Conservation (phyloP, 176 grass and related monocot species). For the Secale cereale region DNA sequence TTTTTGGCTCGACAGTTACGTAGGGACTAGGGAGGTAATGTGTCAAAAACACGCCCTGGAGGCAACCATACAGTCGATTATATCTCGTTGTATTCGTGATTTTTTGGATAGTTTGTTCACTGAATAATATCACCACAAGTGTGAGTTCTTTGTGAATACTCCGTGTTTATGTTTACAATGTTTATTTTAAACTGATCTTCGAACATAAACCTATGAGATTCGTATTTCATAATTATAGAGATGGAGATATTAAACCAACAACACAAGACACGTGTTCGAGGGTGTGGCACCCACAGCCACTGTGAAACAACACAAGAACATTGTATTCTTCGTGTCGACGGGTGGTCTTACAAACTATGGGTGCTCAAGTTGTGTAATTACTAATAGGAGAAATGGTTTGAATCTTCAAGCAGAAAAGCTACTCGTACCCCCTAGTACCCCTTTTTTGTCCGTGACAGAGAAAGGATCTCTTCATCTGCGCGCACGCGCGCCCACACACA, state of each 20-base stretch:
- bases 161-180: no score
- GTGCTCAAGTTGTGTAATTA: background rate
- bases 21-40: background rate
- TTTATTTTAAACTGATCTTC: background rate
- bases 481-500: background rate
- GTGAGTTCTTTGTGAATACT: background rate
- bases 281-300: background rate
- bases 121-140: background rate
- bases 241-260: background rate
- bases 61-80: background rate
- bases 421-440: background rate
- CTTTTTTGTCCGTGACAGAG: background rate
- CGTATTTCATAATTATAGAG: background rate
- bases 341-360: background rate
- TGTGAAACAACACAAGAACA: background rate
- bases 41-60: background rate
- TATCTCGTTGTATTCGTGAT: background rate
- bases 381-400: background rate
- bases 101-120: background rate
- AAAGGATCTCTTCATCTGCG: background rate
- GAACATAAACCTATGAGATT: background rate
- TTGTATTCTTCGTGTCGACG: background rate
- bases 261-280: background rate
- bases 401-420: background rate
- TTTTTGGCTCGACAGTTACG: background rate